Evolutionary conservation across 106 monocot species (phyloP).

Genomic region (Cymbidium sinense): DNA sequence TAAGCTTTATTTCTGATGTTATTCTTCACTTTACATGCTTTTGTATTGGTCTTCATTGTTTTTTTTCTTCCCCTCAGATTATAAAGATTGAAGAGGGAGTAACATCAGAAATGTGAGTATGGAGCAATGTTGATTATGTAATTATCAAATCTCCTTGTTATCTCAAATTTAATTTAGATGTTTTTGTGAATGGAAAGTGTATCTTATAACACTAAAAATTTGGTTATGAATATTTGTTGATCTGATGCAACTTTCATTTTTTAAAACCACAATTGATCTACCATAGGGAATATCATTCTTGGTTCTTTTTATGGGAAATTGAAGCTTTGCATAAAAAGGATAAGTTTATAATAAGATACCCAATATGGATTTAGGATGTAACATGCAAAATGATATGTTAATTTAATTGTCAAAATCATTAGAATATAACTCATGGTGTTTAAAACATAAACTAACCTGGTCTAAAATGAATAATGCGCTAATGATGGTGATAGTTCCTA

Average conservation of each 20-base stretch:
- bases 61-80: constrained; percentile 42
- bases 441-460: neutral
- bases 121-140: neutral
- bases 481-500: neutral
- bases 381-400: neutral
- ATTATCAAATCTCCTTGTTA: neutral
- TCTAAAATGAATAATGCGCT: neutral
- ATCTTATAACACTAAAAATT: neutral
- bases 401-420: neutral
- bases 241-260: neutral
- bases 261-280: neutral
- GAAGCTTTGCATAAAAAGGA: neutral
- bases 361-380: neutral
- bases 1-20: neutral
- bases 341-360: neutral
- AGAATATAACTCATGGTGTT: neutral
- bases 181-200: neutral
- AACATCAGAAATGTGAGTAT: constrained; percentile 83
- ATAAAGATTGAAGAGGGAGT: constrained; percentile 85
- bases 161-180: neutral
- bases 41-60: neutral
- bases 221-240: neutral
- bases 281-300: neutral
- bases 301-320: neutral
- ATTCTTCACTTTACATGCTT: neutral